A percentile compares a stretch with the other conserved stretches of the same genome.
These are phyloP conservation scores for Botryotinia convoluta DNA, from an alignment of 2,329 filamentous ascomycete species.

Conservation along the genomic window DNA sequence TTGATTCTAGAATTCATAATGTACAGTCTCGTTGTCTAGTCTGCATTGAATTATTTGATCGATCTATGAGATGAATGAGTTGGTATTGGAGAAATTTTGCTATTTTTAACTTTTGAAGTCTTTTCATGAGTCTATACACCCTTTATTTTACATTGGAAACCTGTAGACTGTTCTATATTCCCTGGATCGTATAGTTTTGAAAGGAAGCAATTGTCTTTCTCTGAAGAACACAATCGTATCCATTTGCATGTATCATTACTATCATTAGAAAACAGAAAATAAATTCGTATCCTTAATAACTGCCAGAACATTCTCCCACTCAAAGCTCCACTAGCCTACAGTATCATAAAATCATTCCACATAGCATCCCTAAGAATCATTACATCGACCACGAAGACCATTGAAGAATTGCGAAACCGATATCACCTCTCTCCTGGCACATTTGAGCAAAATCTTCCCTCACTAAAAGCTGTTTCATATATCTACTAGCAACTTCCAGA, in stretches of 20 bases:
- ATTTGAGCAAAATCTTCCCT: constrained; percentile 20
- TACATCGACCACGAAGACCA: neutral
- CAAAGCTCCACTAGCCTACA: neutral
- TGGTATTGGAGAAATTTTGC: rapidly evolving
- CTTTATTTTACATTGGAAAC: neutral
- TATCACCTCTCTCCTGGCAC: constrained; percentile 21
- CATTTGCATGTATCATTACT: neutral
- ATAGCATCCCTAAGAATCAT: neutral
- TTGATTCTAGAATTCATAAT: neutral
- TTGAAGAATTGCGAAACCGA: constrained; percentile 18
- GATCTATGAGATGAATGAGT: neutral
- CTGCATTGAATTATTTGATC: neutral
- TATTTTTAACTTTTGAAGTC: neutral
- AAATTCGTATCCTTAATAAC: neutral
- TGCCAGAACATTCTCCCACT: neutral
- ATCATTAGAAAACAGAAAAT: neutral
- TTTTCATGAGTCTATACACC: neutral
- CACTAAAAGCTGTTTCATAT: constrained; percentile 14
- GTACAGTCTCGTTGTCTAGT: neutral
- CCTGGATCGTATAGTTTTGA: neutral
- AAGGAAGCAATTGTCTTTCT: neutral
- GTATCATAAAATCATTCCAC: neutral
- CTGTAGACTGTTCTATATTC: neutral
- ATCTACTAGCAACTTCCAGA: constrained; percentile 1
- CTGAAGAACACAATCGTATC: neutral